Evolutionary conservation across 1,139 yeast genomes (phyloP).

Genomic region (Blastobotrys apis): DNA sequence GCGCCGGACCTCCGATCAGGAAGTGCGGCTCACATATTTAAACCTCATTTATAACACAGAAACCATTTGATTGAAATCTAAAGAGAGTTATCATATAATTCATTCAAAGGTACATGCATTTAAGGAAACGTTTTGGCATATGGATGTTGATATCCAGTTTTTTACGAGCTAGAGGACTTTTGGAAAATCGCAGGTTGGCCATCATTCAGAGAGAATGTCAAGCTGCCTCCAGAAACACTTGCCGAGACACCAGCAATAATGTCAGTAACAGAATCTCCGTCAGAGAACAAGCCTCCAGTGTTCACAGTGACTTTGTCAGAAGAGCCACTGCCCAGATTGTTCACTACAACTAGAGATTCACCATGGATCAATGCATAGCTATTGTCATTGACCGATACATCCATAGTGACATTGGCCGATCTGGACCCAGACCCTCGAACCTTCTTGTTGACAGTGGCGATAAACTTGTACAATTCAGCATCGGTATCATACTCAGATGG

Average conservation of each 20-base stretch:
- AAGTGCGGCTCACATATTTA: no score
- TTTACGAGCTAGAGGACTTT: no score
- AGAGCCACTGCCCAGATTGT: neutral
- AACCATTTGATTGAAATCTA: no score
- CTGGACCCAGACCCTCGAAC: neutral
- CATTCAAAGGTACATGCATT: no score
- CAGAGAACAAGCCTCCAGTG: neutral
- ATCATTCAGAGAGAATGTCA: no score
- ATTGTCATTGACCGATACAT: neutral
- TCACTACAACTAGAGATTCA: neutral
- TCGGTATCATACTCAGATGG: neutral
- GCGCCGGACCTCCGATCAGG: no score
- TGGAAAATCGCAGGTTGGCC: no score
- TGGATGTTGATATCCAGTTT: no score
- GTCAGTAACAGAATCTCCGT: neutral
- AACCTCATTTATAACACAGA: no score
- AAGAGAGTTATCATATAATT: no score
- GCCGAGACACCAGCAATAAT: neutral
- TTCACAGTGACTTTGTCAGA: neutral
- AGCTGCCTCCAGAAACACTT: neutral
- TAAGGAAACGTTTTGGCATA: no score
- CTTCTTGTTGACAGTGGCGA: neutral
- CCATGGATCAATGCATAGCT: neutral
- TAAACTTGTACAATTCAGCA: neutral
- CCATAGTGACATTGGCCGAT: neutral